Evolutionary conservation across 1,284 basidiomycete species (phyloP).

Genomic region (Mycena citricolor): DNA sequence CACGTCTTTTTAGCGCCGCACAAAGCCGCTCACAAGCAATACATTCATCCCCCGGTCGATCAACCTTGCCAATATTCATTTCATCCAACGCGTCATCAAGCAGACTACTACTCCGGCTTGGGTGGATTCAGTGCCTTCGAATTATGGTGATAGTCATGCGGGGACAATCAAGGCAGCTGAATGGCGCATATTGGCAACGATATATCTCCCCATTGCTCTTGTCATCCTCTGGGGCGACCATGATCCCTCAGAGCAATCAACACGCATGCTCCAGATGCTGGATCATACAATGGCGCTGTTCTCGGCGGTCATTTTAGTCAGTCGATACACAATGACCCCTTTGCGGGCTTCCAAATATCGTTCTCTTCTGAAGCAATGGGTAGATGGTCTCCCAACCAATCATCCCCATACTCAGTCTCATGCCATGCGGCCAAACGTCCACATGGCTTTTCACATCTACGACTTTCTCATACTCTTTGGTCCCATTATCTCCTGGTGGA

Average conservation of each 20-base stretch:
- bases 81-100: conserved; percentile 29
- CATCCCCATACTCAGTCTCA: conserved; percentile 20
- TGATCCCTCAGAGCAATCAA: no score
- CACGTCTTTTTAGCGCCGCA: conserved; percentile 8
- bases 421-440: conserved; percentile 18
- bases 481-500: conserved; percentile 23
- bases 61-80: conserved; percentile 15
- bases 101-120: conserved; percentile 31
- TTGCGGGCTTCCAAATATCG: conserved; percentile 1
- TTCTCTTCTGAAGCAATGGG: conserved; percentile 17
- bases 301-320: conserved; percentile 5
- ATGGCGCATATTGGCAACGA: conserved; percentile 31
- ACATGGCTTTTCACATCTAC: conserved; percentile 33
- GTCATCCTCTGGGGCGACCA: conserved; percentile 29
- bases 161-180: conserved; percentile 36
- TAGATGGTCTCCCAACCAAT: conserved; percentile 16
- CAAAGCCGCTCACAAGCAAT: conserved; percentile 6
- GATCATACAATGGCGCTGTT: conserved; percentile 18
- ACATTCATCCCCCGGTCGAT: conserved; percentile 8
- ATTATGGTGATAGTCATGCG: conserved; percentile 30
- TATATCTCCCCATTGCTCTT: conserved; percentile 35
- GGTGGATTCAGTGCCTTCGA: conserved; percentile 29
- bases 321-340: background rate
- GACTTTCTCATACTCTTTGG: conserved; percentile 32
- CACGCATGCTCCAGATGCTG: conserved; percentile 7